These are phyloP conservation scores for Fusarium sp. DNA, from an alignment of 2,329 filamentous ascomycete genomes.

Conservation along the genomic window DNA sequence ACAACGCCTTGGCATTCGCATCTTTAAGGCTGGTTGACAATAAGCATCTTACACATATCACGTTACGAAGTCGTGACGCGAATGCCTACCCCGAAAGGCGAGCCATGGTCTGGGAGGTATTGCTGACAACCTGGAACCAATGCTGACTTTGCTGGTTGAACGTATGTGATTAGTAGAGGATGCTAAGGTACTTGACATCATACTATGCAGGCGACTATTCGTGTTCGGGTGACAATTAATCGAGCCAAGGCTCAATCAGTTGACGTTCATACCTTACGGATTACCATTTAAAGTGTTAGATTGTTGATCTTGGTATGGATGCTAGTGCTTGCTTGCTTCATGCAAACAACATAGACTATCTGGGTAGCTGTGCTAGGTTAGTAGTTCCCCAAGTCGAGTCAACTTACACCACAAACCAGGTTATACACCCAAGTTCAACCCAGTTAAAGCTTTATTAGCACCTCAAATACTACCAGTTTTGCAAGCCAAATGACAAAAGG, in stretches of 20 bases:
- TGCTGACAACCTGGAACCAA: not conserved
- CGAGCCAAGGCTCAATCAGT: too few species aligned
- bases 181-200: too few species aligned
- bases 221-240: too few species aligned
- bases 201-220: too few species aligned
- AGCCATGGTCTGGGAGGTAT: not conserved
- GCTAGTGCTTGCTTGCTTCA: not conserved
- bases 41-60: not conserved
- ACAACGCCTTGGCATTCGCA: constrained; percentile 17
- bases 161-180: too few species aligned
- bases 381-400: not conserved
- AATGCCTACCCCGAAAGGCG: not conserved
- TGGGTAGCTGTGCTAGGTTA: not conserved
- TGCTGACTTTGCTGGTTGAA: not conserved
- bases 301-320: too few species aligned
- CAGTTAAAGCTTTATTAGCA: too few species aligned
- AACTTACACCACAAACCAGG: not conserved
- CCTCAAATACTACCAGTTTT: too few species aligned
- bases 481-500: too few species aligned
- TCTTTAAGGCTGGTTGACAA: not conserved
- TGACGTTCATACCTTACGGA: too few species aligned
- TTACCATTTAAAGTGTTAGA: too few species aligned
- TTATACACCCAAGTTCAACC: too few species aligned
- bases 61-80: not conserved
- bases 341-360: not conserved